Percentiles rank a stretch among this genome's conserved stretches.
These are phyloP conservation scores for Myotisia sp. DNA, from an alignment of 2,329 filamentous ascomycete genomes.

Conservation along the genomic window DNA sequence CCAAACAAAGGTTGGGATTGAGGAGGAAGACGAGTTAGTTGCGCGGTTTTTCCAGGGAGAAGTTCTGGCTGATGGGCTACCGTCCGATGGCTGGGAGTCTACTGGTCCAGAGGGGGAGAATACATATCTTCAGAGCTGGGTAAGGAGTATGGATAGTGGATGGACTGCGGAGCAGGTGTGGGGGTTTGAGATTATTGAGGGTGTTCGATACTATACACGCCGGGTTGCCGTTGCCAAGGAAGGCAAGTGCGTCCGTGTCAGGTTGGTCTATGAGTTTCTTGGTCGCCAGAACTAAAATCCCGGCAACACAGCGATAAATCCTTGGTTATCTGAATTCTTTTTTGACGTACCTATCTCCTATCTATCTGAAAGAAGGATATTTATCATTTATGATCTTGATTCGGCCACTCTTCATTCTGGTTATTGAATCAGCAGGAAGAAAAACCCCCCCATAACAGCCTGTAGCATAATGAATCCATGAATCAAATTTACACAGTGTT, in stretches of 20 bases:
- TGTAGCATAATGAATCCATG: too few relatives aligned
- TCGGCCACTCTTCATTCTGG: too few relatives aligned
- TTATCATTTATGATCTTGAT: too few relatives aligned
- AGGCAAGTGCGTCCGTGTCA: slow-evolving; percentile 22
- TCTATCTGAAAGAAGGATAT: too few relatives aligned
- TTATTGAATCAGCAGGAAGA: too few relatives aligned
- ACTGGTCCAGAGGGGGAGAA: slow-evolving; percentile 34
- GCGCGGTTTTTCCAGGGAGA: slow-evolving; percentile 28
- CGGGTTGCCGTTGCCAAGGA: slow-evolving; percentile 29
- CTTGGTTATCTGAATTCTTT: too few relatives aligned
- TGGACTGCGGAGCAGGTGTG: slow-evolving; percentile 45
- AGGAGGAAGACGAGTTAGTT: slow-evolving; percentile 26
- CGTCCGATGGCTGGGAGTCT: slow-evolving; percentile 46
- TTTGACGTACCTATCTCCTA: too few relatives aligned
- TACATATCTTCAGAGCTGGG: slow-evolving; percentile 36
- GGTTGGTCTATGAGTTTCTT: slow-evolving; percentile 30
- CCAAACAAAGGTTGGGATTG: slow-evolving; percentile 25
- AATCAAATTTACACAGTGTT: too few relatives aligned
- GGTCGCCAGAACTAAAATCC: slow-evolving; percentile 13
- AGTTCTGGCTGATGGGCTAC: slow-evolving; percentile 38
- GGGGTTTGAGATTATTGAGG: slow-evolving; percentile 33
- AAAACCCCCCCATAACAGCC: too few relatives aligned
- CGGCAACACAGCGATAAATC: too few relatives aligned
- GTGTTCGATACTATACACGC: slow-evolving; percentile 29
- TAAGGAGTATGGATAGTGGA: slow-evolving; percentile 32